Percentiles rank a stretch among this genome's conserved stretches.
phyloP scores from a whole-genome alignment of 371 early-diverging fungal species.

The Apophysomyces elegans region DNA sequence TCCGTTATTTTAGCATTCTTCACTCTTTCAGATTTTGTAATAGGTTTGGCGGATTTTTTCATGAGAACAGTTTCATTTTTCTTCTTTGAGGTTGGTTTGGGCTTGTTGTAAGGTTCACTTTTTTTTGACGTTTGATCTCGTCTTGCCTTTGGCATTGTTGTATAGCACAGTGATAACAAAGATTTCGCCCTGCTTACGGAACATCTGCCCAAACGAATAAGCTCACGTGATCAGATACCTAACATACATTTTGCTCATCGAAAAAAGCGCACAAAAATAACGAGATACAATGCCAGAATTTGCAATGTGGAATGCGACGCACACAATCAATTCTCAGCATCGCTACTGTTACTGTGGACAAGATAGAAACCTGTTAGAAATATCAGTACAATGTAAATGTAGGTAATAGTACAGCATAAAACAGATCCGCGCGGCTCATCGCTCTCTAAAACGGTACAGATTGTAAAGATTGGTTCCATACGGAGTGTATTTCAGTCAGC shows the following conservation, averaged over 20 bases:
- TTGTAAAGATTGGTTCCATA: constrained; percentile 75
- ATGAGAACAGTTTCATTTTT: neutral
- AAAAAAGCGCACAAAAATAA: neutral
- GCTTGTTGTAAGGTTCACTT: neutral
- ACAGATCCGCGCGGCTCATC: neutral
- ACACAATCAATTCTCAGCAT: constrained; percentile 66
- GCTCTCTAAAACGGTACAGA: constrained; percentile 25
- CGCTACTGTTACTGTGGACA: constrained; percentile 71
- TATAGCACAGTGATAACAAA: neutral
- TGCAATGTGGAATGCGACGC: constrained; percentile 59
- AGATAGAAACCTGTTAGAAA: constrained; percentile 64
- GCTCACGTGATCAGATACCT: no score
- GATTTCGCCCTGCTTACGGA: no score
- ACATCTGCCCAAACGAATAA: no score
- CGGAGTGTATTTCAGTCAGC: constrained; percentile 54
- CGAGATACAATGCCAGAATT: constrained; percentile 19
- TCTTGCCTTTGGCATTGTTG: neutral
- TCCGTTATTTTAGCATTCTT: constrained; percentile 33
- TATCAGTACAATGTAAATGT: constrained; percentile 66
- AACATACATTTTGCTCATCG: no score
- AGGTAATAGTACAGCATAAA: constrained; percentile 15
- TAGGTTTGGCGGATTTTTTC: neutral
- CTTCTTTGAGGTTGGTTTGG: neutral
- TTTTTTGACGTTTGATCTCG: constrained; percentile 1
- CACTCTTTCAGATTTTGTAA: constrained; percentile 16